Evolutionary conservation across 306 rosid species (phyloP).

Genomic region (Cucurbita maxima): DNA sequence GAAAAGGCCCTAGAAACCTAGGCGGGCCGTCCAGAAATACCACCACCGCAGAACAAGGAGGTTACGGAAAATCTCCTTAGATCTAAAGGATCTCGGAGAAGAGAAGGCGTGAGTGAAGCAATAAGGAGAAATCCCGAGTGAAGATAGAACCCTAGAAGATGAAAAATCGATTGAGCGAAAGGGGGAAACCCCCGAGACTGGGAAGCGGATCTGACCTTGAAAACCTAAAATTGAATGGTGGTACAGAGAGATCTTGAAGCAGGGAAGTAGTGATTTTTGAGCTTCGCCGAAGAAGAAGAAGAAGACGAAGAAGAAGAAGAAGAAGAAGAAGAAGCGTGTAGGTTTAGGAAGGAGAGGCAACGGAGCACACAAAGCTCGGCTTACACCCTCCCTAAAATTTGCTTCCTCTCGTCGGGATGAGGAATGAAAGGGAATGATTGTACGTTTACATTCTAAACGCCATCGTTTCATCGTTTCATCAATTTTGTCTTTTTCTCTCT

Average conservation of each 20-base stretch:
- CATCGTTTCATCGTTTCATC: too few relatives aligned
- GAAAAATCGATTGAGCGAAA: background rate
- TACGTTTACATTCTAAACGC: too few relatives aligned
- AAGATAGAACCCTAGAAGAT: slow-evolving; percentile 24
- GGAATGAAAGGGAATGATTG: too few relatives aligned
- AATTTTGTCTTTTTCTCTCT: too few relatives aligned
- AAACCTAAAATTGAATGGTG: background rate
- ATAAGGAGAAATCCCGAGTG: background rate
- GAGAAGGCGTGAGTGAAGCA: background rate
- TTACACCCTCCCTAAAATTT: too few relatives aligned
- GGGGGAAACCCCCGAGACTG: background rate
- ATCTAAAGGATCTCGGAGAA: slow-evolving; percentile 30
- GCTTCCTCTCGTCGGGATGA: too few relatives aligned
- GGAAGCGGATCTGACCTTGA: slow-evolving; percentile 41
- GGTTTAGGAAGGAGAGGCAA: too few relatives aligned
- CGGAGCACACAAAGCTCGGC: too few relatives aligned
- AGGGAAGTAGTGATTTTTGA: background rate
- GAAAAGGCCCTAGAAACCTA: slow-evolving; percentile 19
- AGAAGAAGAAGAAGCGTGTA: too few relatives aligned
- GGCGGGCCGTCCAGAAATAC: background rate
- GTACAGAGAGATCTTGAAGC: slow-evolving; percentile 24
- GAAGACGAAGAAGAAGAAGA: background rate
- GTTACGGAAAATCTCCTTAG: slow-evolving; percentile 4
- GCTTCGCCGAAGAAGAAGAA: slow-evolving; percentile 3
- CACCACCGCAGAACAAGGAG: background rate